Evolutionary conservation across 352 stramenopile species (phyloP).

Genomic region (Pythium chondricola): DNA sequence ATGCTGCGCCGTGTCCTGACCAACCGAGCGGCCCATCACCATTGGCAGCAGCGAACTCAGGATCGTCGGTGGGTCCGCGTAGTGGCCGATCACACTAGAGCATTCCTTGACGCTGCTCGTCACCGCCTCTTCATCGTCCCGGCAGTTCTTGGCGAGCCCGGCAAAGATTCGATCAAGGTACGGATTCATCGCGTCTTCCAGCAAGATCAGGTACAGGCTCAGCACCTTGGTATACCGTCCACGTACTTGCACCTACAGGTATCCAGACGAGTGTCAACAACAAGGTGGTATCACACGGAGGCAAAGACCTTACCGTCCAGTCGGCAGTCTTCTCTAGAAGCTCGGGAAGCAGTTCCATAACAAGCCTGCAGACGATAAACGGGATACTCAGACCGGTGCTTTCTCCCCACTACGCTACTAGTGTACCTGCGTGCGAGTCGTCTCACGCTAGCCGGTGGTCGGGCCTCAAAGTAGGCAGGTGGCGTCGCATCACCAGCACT

Average conservation of each 20-base stretch:
- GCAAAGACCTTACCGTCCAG: slow-evolving; percentile 43
- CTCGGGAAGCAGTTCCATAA: slow-evolving; percentile 36
- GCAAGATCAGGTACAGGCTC: slow-evolving; percentile 56
- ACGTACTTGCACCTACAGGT: slow-evolving; percentile 45
- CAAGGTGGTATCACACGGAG: not conserved
- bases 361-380: slow-evolving; percentile 20
- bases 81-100: slow-evolving; percentile 55
- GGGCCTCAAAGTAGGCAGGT: slow-evolving; percentile 41
- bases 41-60: slow-evolving; percentile 69
- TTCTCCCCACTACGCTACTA: not conserved
- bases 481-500: slow-evolving; percentile 20
- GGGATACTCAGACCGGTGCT: not conserved
- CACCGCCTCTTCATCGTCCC: slow-evolving; percentile 63
- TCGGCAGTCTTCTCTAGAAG: slow-evolving; percentile 70
- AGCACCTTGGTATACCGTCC: slow-evolving; percentile 70
- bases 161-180: slow-evolving; percentile 71
- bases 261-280: not conserved
- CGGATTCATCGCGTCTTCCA: slow-evolving; percentile 61
- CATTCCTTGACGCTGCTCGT: slow-evolving; percentile 58
- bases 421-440: slow-evolving; percentile 38
- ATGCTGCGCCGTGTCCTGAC: slow-evolving; percentile 73
- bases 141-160: slow-evolving; percentile 65
- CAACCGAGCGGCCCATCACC: slow-evolving; percentile 52
- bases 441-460: slow-evolving; percentile 38
- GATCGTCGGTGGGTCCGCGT: slow-evolving; percentile 68